Conservation (phyloP, 768 basidiomycete genomes). For the Lactifluus subvellereus region DNA sequence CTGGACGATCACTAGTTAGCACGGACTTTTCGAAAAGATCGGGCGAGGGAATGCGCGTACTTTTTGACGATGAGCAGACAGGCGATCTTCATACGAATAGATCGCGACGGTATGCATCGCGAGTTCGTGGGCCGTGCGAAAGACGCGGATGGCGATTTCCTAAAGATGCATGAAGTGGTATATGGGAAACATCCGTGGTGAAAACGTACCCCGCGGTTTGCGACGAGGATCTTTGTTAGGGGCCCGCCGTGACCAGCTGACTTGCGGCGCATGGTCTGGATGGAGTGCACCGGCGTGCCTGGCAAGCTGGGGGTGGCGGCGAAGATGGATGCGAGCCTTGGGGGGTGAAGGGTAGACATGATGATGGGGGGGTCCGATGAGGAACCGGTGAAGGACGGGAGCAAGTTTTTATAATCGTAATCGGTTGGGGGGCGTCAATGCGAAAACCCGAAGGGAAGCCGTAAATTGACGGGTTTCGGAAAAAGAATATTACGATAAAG, state of each 20-base stretch:
- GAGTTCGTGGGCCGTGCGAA: constrained; percentile 96
- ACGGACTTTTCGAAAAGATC: neutral
- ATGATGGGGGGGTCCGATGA: constrained; percentile 12
- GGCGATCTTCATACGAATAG: constrained; percentile 94
- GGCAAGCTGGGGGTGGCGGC: constrained; percentile 70
- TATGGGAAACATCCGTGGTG: constrained; percentile 8
- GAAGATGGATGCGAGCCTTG: constrained; percentile 68
- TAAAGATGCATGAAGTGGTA: constrained; percentile 30
- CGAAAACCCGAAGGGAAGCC: constrained; percentile 8
- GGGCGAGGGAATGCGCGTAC: constrained; percentile 34
- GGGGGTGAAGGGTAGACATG: constrained; percentile 49
- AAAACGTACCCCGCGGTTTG: constrained; percentile 79
- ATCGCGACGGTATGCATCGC: constrained; percentile 99
- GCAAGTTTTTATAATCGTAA: constrained; percentile 18
- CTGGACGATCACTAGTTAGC: constrained; percentile 35
- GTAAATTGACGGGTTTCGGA: neutral
- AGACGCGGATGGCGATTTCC: constrained; percentile 99
- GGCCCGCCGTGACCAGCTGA: constrained; percentile 87
- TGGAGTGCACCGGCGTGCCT: constrained; percentile 83
- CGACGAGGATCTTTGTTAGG: constrained; percentile 86
- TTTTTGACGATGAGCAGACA: constrained; percentile 98
- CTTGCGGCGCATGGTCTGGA: constrained; percentile 87
- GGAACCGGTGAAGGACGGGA: neutral
- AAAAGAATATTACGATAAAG: neutral
- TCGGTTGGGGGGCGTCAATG: constrained; percentile 5